phyloP scores from a whole-genome alignment of 805 yeast species.

The Maudiozyma bulderi region DNA sequence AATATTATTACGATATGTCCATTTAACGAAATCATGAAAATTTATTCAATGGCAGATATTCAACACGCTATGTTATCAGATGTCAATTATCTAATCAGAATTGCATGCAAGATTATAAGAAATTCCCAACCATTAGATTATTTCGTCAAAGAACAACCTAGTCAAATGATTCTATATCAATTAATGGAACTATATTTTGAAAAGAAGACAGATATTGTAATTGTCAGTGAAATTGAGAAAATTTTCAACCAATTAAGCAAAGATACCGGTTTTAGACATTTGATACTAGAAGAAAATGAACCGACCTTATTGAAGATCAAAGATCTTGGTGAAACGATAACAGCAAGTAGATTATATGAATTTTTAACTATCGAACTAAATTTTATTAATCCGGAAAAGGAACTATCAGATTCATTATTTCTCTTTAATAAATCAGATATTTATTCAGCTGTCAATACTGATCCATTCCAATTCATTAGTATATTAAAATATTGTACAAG shows the following conservation, averaged over 20 bases:
- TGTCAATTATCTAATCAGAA: conserved; percentile 10
- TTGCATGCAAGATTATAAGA: conserved; percentile 22
- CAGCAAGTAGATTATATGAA: conserved; percentile 17
- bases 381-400: conserved; percentile 7
- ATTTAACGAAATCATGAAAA: conserved; percentile 18
- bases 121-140: conserved; percentile 21
- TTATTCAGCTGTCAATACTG: conserved; percentile 7
- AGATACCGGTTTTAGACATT: conserved; percentile 18
- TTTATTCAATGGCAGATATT: conserved; percentile 18
- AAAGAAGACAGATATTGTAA: conserved; percentile 11
- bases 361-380: conserved; percentile 11
- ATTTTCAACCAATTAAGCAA: conserved; percentile 10
- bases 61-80: conserved; percentile 15
- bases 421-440: conserved; percentile 11
- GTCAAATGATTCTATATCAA: conserved; percentile 10
- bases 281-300: conserved; percentile 15
- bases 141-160: conserved; percentile 11
- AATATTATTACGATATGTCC: conserved; percentile 11
- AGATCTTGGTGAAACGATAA: conserved; percentile 8
- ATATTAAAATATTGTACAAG: conserved; percentile 15
- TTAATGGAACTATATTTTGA: conserved; percentile 15
- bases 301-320: conserved; percentile 11
- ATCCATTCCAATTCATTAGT: conserved; percentile 20
- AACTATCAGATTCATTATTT: conserved; percentile 15
- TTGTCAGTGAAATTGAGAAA: conserved; percentile 20